Evolutionary conservation across 2,329 filamentous ascomycete genomes (phyloP).

Genomic region (Fusarium sororula): DNA sequence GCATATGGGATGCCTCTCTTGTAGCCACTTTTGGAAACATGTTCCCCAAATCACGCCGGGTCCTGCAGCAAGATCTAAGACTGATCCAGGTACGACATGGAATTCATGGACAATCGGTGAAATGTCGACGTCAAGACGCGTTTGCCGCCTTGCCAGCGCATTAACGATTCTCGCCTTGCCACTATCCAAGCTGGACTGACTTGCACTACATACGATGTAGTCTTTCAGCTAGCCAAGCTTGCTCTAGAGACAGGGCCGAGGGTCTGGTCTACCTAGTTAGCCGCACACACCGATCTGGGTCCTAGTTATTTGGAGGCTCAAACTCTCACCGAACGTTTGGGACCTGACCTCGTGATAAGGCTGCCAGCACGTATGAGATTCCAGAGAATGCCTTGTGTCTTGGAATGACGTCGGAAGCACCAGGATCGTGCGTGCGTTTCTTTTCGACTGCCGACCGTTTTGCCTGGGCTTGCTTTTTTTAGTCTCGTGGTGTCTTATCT

Average conservation of each 20-base stretch:
- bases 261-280: neutral
- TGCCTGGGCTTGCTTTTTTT: constrained; percentile 13
- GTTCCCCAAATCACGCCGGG: constrained; percentile 24
- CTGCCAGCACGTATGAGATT: constrained; percentile 1
- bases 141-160: constrained; percentile 41
- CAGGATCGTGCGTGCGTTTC: constrained; percentile 3
- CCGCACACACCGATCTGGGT: constrained; percentile 22
- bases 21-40: constrained; percentile 36
- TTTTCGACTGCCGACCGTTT: constrained; percentile 28
- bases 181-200: constrained; percentile 31
- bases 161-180: constrained; percentile 26
- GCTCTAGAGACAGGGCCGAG: constrained; percentile 5
- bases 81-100: constrained; percentile 27
- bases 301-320: constrained; percentile 20
- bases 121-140: constrained; percentile 33
- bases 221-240: constrained; percentile 37
- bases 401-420: constrained; percentile 29
- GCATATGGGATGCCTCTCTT: constrained; percentile 40
- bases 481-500: constrained; percentile 29
- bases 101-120: neutral
- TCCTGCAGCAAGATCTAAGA: constrained; percentile 35
- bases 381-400: constrained; percentile 28
- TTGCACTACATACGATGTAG: neutral
- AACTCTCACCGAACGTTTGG: constrained; percentile 30
- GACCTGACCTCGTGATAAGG: constrained; percentile 27